Conservation (phyloP, 2,329 filamentous ascomycete species). For the Penicillium sp. region DNA sequence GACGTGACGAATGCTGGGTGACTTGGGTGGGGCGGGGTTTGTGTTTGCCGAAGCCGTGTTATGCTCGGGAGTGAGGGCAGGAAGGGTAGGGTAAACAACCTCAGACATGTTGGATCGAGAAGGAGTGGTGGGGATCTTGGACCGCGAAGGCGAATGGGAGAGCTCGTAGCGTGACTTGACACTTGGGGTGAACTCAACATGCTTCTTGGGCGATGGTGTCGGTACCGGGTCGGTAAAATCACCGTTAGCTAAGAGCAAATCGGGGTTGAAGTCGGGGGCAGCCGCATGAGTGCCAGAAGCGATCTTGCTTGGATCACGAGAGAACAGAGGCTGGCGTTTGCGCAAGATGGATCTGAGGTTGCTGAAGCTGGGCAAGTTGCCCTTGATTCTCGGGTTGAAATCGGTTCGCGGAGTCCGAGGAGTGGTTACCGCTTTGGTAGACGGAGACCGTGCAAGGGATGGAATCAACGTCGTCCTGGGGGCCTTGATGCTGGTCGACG, state of each 20-base stretch:
- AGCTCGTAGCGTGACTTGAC: slow-evolving; percentile 49
- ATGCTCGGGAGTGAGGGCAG: slow-evolving; percentile 35
- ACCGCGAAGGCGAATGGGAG: slow-evolving; percentile 40
- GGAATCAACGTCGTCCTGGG: slow-evolving; percentile 52
- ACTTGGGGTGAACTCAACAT: slow-evolving; percentile 72
- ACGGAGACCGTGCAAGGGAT: slow-evolving; percentile 49
- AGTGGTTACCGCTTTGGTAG: slow-evolving; percentile 47
- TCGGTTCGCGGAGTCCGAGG: slow-evolving; percentile 44
- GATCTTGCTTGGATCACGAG: slow-evolving; percentile 54
- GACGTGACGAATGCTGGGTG: slow-evolving; percentile 41
- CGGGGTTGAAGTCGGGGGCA: slow-evolving; percentile 40
- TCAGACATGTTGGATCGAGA: slow-evolving; percentile 23
- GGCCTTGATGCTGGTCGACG: slow-evolving; percentile 48
- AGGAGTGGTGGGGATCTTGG: slow-evolving; percentile 32
- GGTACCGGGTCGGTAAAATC: slow-evolving; percentile 40
- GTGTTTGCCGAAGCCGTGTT: slow-evolving; percentile 12
- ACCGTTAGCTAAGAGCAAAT: slow-evolving; percentile 46
- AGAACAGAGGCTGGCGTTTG: slow-evolving; percentile 55
- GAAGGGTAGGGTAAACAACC: slow-evolving; percentile 36
- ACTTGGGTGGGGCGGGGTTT: slow-evolving; percentile 11
- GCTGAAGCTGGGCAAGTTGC: slow-evolving; percentile 48
- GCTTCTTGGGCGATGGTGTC: slow-evolving; percentile 70
- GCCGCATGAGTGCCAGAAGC: slow-evolving; percentile 54
- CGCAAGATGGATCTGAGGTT: slow-evolving; percentile 61
- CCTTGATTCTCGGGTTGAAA: slow-evolving; percentile 44